phyloP scores from a whole-genome alignment of 2,329 filamentous ascomycete species.

The Lachnellula arida region DNA sequence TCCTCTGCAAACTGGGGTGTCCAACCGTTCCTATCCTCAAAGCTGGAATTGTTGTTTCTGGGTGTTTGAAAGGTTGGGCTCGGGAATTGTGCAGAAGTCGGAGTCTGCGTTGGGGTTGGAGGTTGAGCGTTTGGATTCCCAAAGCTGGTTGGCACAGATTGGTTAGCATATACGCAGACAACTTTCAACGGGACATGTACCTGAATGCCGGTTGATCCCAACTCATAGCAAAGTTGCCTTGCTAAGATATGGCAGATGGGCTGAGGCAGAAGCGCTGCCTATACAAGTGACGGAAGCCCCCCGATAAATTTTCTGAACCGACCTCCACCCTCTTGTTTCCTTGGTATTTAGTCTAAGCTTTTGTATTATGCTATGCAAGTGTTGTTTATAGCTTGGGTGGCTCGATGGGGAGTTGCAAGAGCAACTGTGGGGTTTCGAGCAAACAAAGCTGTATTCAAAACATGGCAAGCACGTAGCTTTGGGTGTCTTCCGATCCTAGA shows the following conservation, averaged over 20 bases:
- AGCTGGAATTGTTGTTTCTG: slow-evolving; percentile 42
- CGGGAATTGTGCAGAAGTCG: slow-evolving; percentile 48
- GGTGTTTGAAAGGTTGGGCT: slow-evolving; percentile 56
- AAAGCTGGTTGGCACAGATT: slow-evolving; percentile 46
- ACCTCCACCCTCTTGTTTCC: slow-evolving; percentile 16
- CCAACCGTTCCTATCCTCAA: slow-evolving; percentile 48
- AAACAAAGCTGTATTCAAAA: slow-evolving; percentile 11
- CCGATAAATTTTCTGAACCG: slow-evolving; percentile 9
- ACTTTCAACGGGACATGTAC: slow-evolving; percentile 34
- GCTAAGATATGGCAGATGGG: slow-evolving; percentile 14
- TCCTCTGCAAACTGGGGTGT: slow-evolving; percentile 61
- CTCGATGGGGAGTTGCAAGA: slow-evolving; percentile 5
- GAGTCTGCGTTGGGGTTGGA: slow-evolving; percentile 54
- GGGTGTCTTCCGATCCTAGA: slow-evolving; percentile 2
- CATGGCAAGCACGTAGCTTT: slow-evolving; percentile 16
- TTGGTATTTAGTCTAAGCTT: neutral
- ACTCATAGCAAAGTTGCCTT: slow-evolving; percentile 53
- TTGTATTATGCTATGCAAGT: neutral
- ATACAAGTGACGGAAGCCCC: slow-evolving; percentile 6
- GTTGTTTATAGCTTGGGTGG: slow-evolving; percentile 6
- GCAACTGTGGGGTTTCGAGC: slow-evolving; percentile 11
- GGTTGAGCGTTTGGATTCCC: slow-evolving; percentile 59
- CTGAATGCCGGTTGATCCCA: slow-evolving; percentile 53
- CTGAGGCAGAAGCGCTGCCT: slow-evolving; percentile 21
- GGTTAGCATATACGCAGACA: slow-evolving; percentile 26